phyloP scores from a whole-genome alignment of 2,329 filamentous ascomycete genomes.

The Fusarium sp. region DNA sequence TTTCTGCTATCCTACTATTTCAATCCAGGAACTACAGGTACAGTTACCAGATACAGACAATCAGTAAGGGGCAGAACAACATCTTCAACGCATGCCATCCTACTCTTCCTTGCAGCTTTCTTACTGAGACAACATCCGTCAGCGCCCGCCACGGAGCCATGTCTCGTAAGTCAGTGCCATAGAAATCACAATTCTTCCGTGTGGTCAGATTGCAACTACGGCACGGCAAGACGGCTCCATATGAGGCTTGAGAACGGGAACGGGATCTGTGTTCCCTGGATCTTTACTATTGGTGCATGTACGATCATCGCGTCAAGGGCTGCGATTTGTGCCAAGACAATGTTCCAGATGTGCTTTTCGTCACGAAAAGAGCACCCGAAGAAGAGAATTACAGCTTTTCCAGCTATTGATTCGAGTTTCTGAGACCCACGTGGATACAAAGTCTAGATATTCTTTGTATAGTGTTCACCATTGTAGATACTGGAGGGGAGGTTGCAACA shows the following conservation, averaged over 20 bases:
- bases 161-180: constrained; percentile 7
- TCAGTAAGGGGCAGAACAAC: background rate
- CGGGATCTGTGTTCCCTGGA: background rate
- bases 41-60: background rate
- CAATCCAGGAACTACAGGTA: background rate
- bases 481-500: background rate
- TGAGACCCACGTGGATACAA: constrained; percentile 12
- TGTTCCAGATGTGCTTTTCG: constrained; percentile 16
- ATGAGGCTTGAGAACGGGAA: constrained; percentile 24
- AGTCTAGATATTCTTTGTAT: background rate
- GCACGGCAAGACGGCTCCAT: constrained; percentile 12
- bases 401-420: constrained; percentile 1
- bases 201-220: constrained; percentile 13
- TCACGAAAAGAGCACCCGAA: constrained; percentile 1
- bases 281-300: constrained; percentile 12
- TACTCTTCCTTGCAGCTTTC: constrained; percentile 19
- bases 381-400: background rate
- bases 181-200: constrained; percentile 1
- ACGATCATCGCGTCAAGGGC: constrained; percentile 16
- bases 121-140: constrained; percentile 15
- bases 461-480: background rate
- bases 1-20: background rate
- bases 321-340: constrained; percentile 13
- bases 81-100: constrained; percentile 15
- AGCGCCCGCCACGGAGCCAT: constrained; percentile 8